Evolutionary conservation across 768 basidiomycete genomes (phyloP).

Genomic region (Sporobolomyces pararoseus): DNA sequence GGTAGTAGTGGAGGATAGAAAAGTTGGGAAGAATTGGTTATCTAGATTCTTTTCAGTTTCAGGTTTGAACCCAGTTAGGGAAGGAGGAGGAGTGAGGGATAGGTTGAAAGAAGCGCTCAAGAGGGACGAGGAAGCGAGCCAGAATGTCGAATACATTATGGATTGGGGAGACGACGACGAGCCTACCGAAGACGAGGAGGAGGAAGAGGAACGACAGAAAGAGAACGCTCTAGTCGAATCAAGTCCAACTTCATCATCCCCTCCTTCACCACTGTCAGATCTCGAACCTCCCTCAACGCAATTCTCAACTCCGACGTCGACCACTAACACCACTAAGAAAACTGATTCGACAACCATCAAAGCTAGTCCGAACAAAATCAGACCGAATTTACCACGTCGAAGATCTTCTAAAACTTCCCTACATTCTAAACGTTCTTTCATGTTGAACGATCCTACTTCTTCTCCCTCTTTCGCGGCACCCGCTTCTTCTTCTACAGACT

Average conservation of each 20-base stretch:
- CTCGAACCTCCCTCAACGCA: no score
- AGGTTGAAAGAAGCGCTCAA: not conserved
- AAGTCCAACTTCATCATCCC: not conserved
- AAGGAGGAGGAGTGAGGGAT: not conserved
- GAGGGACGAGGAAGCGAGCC: constrained; percentile 11
- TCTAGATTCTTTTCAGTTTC: constrained; percentile 23
- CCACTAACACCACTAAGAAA: no score
- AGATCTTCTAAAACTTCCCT: not conserved
- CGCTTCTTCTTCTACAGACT: not conserved
- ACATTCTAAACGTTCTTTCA: constrained; percentile 16
- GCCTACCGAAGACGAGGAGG: not conserved
- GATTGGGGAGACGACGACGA: constrained; percentile 16
- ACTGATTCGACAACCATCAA: no score
- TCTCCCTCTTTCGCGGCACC: not conserved
- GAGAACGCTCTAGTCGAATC: not conserved
- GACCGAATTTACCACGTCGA: not conserved
- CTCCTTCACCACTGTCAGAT: no score
- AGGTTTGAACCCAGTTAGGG: not conserved
- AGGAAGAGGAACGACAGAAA: not conserved
- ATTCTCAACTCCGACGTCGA: no score
- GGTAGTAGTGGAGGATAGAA: not conserved
- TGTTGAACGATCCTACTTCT: constrained; percentile 15
- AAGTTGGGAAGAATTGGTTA: constrained; percentile 27
- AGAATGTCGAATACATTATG: constrained; percentile 21
- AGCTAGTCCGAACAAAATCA: no score